Percentiles rank a stretch among this genome's conserved stretches.
Evolutionary conservation across 495 filamentous ascomycete genomes (phyloP).

Genomic region (Xeromyces bisporus): DNA sequence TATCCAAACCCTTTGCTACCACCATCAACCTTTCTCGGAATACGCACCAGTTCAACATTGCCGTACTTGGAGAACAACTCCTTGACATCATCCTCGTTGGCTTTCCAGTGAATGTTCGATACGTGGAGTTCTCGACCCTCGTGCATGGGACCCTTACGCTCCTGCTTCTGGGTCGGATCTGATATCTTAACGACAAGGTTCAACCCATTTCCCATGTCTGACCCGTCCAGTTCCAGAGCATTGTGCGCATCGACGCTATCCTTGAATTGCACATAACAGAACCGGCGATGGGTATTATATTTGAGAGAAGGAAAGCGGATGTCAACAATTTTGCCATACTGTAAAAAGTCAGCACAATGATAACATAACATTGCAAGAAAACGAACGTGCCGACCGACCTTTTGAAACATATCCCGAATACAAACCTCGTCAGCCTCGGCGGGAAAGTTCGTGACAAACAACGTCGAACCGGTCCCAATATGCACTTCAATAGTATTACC

Average conservation of each 20-base stretch:
- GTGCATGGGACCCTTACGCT: conserved; percentile 60
- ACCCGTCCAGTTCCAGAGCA: conserved; percentile 56
- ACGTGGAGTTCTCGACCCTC: conserved; percentile 83
- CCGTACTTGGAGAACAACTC: conserved; percentile 61
- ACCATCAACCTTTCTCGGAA: conserved; percentile 47
- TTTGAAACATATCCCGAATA: conserved; percentile 57
- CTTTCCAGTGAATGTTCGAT: conserved; percentile 49
- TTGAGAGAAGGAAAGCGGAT: conserved; percentile 84
- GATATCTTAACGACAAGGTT: conserved; percentile 67
- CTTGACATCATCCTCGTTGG: conserved; percentile 48
- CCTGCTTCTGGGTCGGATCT: conserved; percentile 57
- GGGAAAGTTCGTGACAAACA: conserved; percentile 87
- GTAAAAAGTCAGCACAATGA: conserved; percentile 9
- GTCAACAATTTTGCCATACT: conserved; percentile 67
- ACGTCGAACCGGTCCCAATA: conserved; percentile 53
- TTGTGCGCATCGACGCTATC: conserved; percentile 42
- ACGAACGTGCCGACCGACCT: conserved; percentile 20
- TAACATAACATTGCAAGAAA: neutral
- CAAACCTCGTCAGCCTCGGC: conserved; percentile 67
- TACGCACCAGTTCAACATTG: conserved; percentile 46
- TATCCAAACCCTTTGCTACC: conserved; percentile 59
- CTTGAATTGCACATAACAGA: conserved; percentile 85
- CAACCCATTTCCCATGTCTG: conserved; percentile 42
- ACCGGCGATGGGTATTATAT: conserved; percentile 70
- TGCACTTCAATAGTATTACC: conserved; percentile 53